Conservation (phyloP, 1,139 yeast genomes). For the Candida buenavistaensis region DNA sequence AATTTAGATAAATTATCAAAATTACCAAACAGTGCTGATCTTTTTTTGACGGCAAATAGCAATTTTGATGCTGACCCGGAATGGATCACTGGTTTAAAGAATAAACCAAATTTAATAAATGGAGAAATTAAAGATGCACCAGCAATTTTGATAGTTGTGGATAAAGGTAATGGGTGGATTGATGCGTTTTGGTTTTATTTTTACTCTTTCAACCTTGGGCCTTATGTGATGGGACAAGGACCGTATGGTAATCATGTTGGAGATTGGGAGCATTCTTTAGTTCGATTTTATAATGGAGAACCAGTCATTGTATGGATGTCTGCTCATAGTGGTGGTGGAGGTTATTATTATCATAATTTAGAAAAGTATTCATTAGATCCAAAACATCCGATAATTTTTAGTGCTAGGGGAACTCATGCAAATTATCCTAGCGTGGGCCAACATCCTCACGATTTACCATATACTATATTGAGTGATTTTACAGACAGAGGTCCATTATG, state of each 20-base stretch:
- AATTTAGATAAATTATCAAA: slow-evolving; percentile 39
- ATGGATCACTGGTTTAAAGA: slow-evolving; percentile 78
- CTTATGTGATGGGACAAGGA: slow-evolving; percentile 95
- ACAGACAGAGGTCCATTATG: slow-evolving; percentile 94
- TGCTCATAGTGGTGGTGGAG: slow-evolving; percentile 97
- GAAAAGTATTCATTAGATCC: slow-evolving; percentile 60
- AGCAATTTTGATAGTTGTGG: slow-evolving; percentile 77
- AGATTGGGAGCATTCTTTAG: slow-evolving; percentile 96
- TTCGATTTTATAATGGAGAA: slow-evolving; percentile 75
- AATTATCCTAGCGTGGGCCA: slow-evolving; percentile 96
- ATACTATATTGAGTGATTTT: slow-evolving; percentile 85
- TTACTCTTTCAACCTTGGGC: slow-evolving; percentile 91
- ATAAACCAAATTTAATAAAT: slow-evolving; percentile 66
- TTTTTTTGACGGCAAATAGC: slow-evolving; percentile 61
- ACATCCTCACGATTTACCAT: slow-evolving; percentile 93
- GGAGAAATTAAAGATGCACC: slow-evolving; percentile 79
- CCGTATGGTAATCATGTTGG: slow-evolving; percentile 98
- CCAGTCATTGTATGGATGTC: slow-evolving; percentile 98
- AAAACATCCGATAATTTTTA: slow-evolving; percentile 70
- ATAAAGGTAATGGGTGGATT: slow-evolving; percentile 89
- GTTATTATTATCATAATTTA: slow-evolving; percentile 71
- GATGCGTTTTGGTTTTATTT: slow-evolving; percentile 97
- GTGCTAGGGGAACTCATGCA: slow-evolving; percentile 97
- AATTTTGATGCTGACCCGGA: slow-evolving; percentile 78
- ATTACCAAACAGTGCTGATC: slow-evolving; percentile 27